Base-by-base conservation (phyloP, 2,329 filamentous ascomycete genomes). In the Colletotrichum neosansevieriae region DNA sequence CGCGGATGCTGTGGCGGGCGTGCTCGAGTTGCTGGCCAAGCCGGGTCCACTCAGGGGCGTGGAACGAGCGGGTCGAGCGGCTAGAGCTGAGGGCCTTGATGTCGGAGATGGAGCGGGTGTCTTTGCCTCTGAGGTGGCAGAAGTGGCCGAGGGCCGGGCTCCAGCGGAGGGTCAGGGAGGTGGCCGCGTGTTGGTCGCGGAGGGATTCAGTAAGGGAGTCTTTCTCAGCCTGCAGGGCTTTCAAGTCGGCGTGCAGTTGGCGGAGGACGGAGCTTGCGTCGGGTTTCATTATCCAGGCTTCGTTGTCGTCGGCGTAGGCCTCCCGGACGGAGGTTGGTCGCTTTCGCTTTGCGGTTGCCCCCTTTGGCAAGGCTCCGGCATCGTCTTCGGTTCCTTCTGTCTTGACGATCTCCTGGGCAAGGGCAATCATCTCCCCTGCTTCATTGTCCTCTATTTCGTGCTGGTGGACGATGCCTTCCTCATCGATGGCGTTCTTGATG, bases 121-220 rank as follows among this genome's bases (percentile, higher is more conserved):
- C 92, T 77, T 92, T 94, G 38, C 94, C 94, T 78, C 91, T 96
- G 73, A 98, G 87, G 76, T 98, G 94, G 73, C 92, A 94, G 75
- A 97, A 92, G 77, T 99, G 93, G 9, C 96, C 95, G 2, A 97
- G 85, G 13, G 91, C 91, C 0, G 95, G 92, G 1, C 91, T 94
- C 92, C 94, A 98, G 74, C 91, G 92, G 19, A 99, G 86, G 0
- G 89, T 92, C 49, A 98, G 85, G 67, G 86, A 91, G 6, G 88
- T 79, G 11, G 89, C 89, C 65, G 80, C 78, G 49, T 95, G 84
- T 5, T 87, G 83, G 12, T 85, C 78, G 60, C 90, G 88, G 21
- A 98, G 84, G 4, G 80, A 79, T 17, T 87, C 82, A 10, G 86
- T 87, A 4, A 98, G 83, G 1, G 78, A 70, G 1, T 76, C 73